A percentile compares a stretch with the other conserved stretches of the same genome.
These are phyloP conservation scores for Yarrowia divulgata DNA, from an alignment of 805 yeast species.

Conservation along the genomic window DNA sequence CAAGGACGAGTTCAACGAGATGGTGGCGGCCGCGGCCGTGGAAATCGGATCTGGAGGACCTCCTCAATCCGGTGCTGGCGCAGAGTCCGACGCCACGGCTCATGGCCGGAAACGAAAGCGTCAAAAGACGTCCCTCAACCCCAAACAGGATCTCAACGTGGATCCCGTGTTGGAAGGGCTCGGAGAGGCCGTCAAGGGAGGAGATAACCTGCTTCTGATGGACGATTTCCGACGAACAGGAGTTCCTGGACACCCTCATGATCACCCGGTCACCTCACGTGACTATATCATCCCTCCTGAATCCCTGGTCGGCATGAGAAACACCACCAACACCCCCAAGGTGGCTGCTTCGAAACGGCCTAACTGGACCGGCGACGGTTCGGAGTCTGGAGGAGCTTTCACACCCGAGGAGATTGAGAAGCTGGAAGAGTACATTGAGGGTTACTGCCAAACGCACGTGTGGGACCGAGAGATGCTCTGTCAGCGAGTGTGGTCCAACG, in stretches of 20 bases:
- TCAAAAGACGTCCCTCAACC: slow-evolving; percentile 28
- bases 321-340: neutral
- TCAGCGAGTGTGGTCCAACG: slow-evolving; percentile 85
- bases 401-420: slow-evolving; percentile 71
- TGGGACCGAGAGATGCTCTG: slow-evolving; percentile 74
- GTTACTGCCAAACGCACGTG: slow-evolving; percentile 69
- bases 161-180: slow-evolving; percentile 63
- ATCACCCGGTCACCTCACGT: slow-evolving; percentile 15
- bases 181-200: slow-evolving; percentile 33
- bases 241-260: slow-evolving; percentile 15
- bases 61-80: neutral
- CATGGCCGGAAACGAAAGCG: slow-evolving; percentile 37
- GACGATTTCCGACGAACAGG: slow-evolving; percentile 22
- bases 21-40: slow-evolving; percentile 37
- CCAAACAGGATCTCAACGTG: slow-evolving; percentile 51
- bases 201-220: slow-evolving; percentile 33
- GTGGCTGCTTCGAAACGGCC: slow-evolving; percentile 30
- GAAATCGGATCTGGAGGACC: slow-evolving; percentile 28
- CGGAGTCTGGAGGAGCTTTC: slow-evolving; percentile 55
- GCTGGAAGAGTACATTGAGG: slow-evolving; percentile 73
- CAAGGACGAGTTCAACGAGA: slow-evolving; percentile 29
- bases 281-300: slow-evolving; percentile 31
- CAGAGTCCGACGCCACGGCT: neutral
- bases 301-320: slow-evolving; percentile 17
- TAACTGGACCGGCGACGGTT: slow-evolving; percentile 47